phyloP scores from a whole-genome alignment of 1,139 yeast genomes.

The Yamadazyma atlantica region DNA sequence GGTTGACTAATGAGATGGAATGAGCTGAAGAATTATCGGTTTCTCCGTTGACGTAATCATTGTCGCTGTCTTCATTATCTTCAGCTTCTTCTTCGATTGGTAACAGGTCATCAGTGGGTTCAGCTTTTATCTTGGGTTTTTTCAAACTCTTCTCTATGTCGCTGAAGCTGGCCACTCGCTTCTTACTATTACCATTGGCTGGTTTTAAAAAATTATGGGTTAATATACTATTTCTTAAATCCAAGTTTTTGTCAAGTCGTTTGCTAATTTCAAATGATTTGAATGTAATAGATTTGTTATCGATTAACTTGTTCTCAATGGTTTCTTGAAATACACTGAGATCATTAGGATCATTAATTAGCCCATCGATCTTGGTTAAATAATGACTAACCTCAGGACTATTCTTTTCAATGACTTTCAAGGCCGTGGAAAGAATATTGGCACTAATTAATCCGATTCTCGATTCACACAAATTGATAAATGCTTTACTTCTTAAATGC shows the following conservation, averaged over 20 bases:
- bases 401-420: slow-evolving; percentile 57
- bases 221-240: slow-evolving; percentile 50
- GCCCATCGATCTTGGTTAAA: slow-evolving; percentile 34
- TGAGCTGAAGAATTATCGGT: slow-evolving; percentile 19
- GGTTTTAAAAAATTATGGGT: slow-evolving; percentile 37
- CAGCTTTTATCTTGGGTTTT: slow-evolving; percentile 40
- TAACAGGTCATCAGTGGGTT: slow-evolving; percentile 17
- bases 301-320: slow-evolving; percentile 38
- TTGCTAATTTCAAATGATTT: slow-evolving; percentile 55
- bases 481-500: slow-evolving; percentile 60
- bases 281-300: slow-evolving; percentile 42
- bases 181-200: slow-evolving; percentile 16
- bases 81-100: slow-evolving; percentile 12
- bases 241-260: slow-evolving; percentile 43
- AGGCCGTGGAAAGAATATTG: slow-evolving; percentile 58
- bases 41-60: slow-evolving; percentile 11
- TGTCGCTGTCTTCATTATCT: slow-evolving; percentile 6
- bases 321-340: slow-evolving; percentile 25
- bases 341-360: slow-evolving; percentile 44
- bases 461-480: slow-evolving; percentile 62
- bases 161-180: slow-evolving; percentile 25
- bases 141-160: slow-evolving; percentile 25
- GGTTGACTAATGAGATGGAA: slow-evolving; percentile 30
- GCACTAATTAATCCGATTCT: slow-evolving; percentile 73
- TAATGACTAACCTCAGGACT: slow-evolving; percentile 43